Conservation (phyloP, 164 flowering plant species). For the Platanus orientalis region DNA sequence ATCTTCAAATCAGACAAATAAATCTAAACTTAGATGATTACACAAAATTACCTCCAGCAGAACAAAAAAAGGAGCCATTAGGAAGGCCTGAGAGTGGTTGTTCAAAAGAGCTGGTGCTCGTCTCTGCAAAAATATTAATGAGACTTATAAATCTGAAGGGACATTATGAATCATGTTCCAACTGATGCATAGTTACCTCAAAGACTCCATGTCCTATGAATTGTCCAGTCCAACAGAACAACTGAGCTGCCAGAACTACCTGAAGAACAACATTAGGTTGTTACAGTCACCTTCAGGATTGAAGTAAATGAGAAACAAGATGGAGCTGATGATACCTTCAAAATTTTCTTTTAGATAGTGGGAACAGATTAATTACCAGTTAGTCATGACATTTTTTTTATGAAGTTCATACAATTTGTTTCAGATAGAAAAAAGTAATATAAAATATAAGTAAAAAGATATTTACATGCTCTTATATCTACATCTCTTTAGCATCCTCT, state of each 20-base stretch:
- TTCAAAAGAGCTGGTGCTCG: slow-evolving; percentile 64
- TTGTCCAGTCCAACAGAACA: slow-evolving; percentile 62
- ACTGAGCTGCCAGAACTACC: slow-evolving; percentile 49
- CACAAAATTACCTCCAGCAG: slow-evolving; percentile 47
- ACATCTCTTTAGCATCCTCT: too few relatives aligned
- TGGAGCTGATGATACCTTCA: background rate
- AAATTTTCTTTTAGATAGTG: background rate
- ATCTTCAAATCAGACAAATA: background rate
- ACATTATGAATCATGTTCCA: background rate
- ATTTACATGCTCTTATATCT: too few relatives aligned
- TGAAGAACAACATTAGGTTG: slow-evolving; percentile 4
- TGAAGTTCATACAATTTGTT: too few relatives aligned
- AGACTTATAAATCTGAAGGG: background rate
- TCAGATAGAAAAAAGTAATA: too few relatives aligned
- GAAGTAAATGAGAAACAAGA: background rate
- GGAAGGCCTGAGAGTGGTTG: slow-evolving; percentile 56
- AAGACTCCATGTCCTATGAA: slow-evolving; percentile 65
- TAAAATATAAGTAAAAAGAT: too few relatives aligned
- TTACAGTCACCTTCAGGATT: background rate
- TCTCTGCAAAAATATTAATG: slow-evolving; percentile 29
- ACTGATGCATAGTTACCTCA: slow-evolving; percentile 33
- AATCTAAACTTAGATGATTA: background rate
- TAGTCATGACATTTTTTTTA: too few relatives aligned
- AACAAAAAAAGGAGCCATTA: slow-evolving; percentile 71
- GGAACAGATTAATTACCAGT: background rate